Percentiles rank a stretch among this genome's conserved stretches.
Conservation (phyloP, 805 yeast species). For the Kodamaea kakaduensis region DNA sequence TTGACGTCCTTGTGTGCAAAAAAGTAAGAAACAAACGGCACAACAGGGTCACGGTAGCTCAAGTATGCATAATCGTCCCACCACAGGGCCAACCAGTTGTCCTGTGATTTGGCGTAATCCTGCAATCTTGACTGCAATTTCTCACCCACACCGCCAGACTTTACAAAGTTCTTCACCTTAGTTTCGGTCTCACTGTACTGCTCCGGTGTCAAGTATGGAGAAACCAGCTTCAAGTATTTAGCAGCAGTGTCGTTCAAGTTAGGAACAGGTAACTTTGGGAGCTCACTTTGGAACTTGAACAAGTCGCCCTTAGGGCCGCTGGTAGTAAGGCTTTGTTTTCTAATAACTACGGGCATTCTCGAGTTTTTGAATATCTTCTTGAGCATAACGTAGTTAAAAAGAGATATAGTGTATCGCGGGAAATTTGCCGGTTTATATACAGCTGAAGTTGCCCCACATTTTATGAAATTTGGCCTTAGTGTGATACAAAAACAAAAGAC, state of each 20-base stretch:
- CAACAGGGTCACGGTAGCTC: slow-evolving; percentile 89
- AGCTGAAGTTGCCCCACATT: slow-evolving; percentile 1
- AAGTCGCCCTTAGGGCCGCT: slow-evolving; percentile 56
- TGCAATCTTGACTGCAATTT: slow-evolving; percentile 63
- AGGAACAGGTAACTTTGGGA: slow-evolving; percentile 90
- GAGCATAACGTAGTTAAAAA: slow-evolving; percentile 3
- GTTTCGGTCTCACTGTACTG: slow-evolving; percentile 49
- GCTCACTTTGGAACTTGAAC: slow-evolving; percentile 62
- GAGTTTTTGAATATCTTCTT: slow-evolving; percentile 2
- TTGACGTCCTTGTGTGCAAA: slow-evolving; percentile 72
- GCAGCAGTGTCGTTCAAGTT: slow-evolving; percentile 63
- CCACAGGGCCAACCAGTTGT: slow-evolving; percentile 87
- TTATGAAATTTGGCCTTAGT: too few relatives aligned
- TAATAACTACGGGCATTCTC: slow-evolving; percentile 10
- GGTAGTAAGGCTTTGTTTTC: slow-evolving; percentile 17
- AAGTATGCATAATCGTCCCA: slow-evolving; percentile 95
- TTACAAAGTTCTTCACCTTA: slow-evolving; percentile 62
- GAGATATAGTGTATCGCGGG: not conserved
- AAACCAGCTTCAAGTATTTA: slow-evolving; percentile 66
- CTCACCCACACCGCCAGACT: slow-evolving; percentile 60
- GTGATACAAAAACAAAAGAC: too few relatives aligned
- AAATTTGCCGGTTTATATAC: not conserved
- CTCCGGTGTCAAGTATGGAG: slow-evolving; percentile 56
- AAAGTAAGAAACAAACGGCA: slow-evolving; percentile 90
- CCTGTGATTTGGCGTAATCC: slow-evolving; percentile 53